Base-by-base conservation (phyloP, 129 eudicot genomes). In the Pittosporum tobira region DNA sequence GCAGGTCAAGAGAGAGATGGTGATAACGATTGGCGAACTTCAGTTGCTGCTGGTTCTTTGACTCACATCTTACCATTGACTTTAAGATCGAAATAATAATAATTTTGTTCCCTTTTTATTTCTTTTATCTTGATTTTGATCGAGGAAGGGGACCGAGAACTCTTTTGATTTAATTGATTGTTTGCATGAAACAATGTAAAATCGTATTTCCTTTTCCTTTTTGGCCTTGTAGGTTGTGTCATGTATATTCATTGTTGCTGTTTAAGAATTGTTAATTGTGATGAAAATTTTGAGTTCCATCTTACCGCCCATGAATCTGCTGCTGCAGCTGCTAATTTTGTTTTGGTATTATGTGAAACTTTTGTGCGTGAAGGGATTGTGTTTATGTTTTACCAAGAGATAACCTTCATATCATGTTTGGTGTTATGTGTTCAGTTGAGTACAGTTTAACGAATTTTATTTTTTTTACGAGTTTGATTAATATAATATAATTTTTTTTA, bases 1-100 rank as follows among this genome's bases (percentile, higher is more conserved):
- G 64, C 80, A 79, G 84, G 80, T 49, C 68, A 29, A 43, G 63
- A 11, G 65, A 67, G 8, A 61, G 73, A 67, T 79, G 84, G 84
- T 74, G 62, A n/a, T n/a, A n/a, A n/a, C n/a, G n/a, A n/a, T n/a
- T n/a, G n/a, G n/a, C n/a, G n/a, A 78, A 62, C 47, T n/a, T 48
- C 21, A 19, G 19, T 45, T 36, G 21, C 51, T 54, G 68, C 53
- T 66, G 65, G 52, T 59, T 64, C 63, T 56, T 66, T 22, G 57
- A 34, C 45, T 20, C 52, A 20, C 61, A 22, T 46, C 51, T 56
- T 67, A 19, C 57, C 44, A 23, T 36, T 48, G 25, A 18, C 15
- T 36, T 1, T 48, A 57, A 67, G 75, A 42, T 38, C 48, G 27
- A 64, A n/a, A n/a, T n/a, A n/a, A 65, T 60, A 64, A 70, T 65